Conservation (phyloP, 352 stramenopile genomes). For the Phytophthora pseudosyringae region DNA sequence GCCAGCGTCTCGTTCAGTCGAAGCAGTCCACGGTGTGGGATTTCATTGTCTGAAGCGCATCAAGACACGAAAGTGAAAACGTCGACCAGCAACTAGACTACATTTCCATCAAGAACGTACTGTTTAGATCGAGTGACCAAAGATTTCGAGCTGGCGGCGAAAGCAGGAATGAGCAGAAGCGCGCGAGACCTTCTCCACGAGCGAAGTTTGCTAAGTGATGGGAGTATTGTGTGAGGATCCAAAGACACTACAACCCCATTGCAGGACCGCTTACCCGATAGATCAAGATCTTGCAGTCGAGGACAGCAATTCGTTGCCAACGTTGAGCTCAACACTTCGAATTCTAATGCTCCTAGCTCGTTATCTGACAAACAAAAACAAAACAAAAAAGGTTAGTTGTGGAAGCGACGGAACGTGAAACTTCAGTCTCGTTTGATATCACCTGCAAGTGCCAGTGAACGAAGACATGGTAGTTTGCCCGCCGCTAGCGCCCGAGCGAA, state of each 20-base stretch:
- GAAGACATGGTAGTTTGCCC: slow-evolving; percentile 25
- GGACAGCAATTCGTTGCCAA: slow-evolving; percentile 35
- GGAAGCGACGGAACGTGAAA: neutral
- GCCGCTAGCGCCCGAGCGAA: slow-evolving; percentile 29
- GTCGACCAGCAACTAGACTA: neutral
- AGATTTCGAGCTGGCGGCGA: slow-evolving; percentile 38
- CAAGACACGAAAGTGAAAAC: neutral
- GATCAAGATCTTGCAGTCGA: slow-evolving; percentile 40
- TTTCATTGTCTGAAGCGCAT: slow-evolving; percentile 51
- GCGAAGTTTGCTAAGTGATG: slow-evolving; percentile 48
- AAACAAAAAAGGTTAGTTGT: neutral
- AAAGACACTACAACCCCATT: neutral
- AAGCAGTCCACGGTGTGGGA: slow-evolving; percentile 45
- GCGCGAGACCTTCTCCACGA: slow-evolving; percentile 46
- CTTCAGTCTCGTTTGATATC: neutral
- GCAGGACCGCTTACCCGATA: slow-evolving; percentile 35
- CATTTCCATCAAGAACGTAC: slow-evolving; percentile 29
- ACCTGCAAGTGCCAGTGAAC: slow-evolving; percentile 38
- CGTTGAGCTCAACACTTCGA: slow-evolving; percentile 36
- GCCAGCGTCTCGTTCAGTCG: slow-evolving; percentile 50
- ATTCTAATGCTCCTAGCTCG: slow-evolving; percentile 39
- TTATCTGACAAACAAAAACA: slow-evolving; percentile 34
- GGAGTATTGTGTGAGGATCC: neutral
- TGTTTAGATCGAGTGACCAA: slow-evolving; percentile 55
- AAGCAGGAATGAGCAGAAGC: slow-evolving; percentile 49